These are phyloP conservation scores for Verticillium longisporum DNA, from an alignment of 2,329 filamentous ascomycete species.

Conservation along the genomic window DNA sequence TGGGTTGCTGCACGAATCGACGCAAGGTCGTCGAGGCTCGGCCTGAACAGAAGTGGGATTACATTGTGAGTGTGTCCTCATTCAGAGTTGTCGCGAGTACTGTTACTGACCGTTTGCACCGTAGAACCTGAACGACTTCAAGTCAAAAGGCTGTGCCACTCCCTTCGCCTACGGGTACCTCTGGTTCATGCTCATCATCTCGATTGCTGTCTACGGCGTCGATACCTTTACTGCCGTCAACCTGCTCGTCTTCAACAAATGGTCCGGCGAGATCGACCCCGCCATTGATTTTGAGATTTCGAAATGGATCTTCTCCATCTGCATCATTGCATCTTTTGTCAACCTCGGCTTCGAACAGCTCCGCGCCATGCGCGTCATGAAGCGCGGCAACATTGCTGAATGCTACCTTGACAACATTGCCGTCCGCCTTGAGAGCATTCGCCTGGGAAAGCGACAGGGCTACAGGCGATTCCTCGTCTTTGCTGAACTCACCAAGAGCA, in stretches of 20 bases:
- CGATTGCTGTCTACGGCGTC: conserved; percentile 77
- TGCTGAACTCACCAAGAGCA: conserved; percentile 81
- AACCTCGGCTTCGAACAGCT: conserved; percentile 77
- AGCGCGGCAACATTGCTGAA: conserved; percentile 77
- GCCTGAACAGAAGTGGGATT: conserved; percentile 91
- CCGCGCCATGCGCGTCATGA: conserved; percentile 73
- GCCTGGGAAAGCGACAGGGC: conserved; percentile 67
- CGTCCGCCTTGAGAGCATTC: conserved; percentile 74
- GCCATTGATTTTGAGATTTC: conserved; percentile 69
- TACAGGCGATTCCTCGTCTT: conserved; percentile 92
- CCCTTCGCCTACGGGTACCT: conserved; percentile 79
- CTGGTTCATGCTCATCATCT: conserved; percentile 67
- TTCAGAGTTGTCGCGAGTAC: neutral
- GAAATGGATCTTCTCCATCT: conserved; percentile 92
- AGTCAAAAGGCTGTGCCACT: conserved; percentile 69
- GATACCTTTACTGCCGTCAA: conserved; percentile 94
- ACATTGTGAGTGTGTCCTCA: conserved; percentile 57
- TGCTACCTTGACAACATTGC: conserved; percentile 87
- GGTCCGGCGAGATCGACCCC: conserved; percentile 78
- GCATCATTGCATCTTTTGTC: conserved; percentile 84
- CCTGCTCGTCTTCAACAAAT: conserved; percentile 79
- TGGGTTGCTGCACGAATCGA: conserved; percentile 60
- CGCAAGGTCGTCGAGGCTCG: conserved; percentile 58
- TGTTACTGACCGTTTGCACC: neutral
- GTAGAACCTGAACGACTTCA: conserved; percentile 65